These are phyloP conservation scores for Leishmania lainsoni DNA, from an alignment of 208 protist genomes.

Conservation along the genomic window DNA sequence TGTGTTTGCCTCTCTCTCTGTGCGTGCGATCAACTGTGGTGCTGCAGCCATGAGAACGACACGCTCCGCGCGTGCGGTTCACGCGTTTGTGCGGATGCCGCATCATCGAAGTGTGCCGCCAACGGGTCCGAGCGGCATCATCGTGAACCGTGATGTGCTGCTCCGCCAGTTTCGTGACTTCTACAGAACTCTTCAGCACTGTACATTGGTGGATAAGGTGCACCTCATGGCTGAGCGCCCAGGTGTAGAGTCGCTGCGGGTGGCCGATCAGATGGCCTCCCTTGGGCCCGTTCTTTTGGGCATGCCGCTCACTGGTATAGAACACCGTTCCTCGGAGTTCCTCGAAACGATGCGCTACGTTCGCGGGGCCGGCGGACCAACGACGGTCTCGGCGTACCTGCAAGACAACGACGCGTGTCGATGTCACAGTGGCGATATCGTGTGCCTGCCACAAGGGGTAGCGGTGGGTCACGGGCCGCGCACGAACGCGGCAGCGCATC, in stretches of 20 bases:
- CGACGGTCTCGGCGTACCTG: constrained; percentile 71
- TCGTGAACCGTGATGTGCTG: constrained; percentile 90
- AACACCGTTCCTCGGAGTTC: constrained; percentile 88
- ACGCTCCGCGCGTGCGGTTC: constrained; percentile 37
- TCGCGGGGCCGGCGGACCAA: constrained; percentile 75
- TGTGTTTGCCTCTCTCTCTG: background rate
- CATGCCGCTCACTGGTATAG: constrained; percentile 84
- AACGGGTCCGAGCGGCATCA: constrained; percentile 82
- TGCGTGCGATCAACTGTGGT: background rate
- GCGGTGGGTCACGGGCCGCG: constrained; percentile 87
- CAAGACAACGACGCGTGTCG: constrained; percentile 85
- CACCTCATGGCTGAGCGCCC: constrained; percentile 88
- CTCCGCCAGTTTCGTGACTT: constrained; percentile 90
- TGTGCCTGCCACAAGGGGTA: constrained; percentile 82
- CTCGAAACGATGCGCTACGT: constrained; percentile 90
- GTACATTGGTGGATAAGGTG: constrained; percentile 87
- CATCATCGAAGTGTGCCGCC: constrained; percentile 82
- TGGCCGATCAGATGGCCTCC: constrained; percentile 80
- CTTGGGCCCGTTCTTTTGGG: constrained; percentile 81
- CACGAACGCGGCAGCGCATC: constrained; percentile 84
- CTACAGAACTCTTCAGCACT: constrained; percentile 87
- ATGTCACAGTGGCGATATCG: constrained; percentile 89
- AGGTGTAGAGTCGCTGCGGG: constrained; percentile 71
- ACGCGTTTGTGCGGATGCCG: constrained; percentile 89
- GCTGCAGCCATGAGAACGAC: constrained; percentile 28